These are phyloP conservation scores for Linnemannia schmuckeri DNA, from an alignment of 192 early-diverging fungal genomes.

Conservation along the genomic window DNA sequence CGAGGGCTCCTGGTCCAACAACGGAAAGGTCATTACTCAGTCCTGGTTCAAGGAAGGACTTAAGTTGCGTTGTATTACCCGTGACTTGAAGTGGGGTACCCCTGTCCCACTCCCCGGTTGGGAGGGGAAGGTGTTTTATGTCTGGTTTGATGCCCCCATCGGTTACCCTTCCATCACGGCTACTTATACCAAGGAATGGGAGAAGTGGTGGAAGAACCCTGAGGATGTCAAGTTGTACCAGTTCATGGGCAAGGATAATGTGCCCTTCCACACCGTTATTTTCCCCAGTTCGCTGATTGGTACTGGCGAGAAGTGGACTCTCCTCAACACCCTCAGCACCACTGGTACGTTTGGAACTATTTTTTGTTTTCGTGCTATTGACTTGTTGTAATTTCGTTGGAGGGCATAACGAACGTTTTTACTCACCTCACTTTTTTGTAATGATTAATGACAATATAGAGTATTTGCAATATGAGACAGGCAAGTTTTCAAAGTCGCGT, in stretches of 20 bases:
- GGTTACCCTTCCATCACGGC: conserved; percentile 99
- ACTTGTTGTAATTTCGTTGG: conserved; percentile 9
- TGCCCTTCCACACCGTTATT: conserved; percentile 98
- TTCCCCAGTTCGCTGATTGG: conserved; percentile 93
- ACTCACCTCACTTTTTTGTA: background rate
- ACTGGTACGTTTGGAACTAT: conserved; percentile 71
- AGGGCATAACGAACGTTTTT: background rate
- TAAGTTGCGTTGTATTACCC: conserved; percentile 94
- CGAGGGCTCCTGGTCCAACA: conserved; percentile 90
- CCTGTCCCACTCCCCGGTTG: conserved; percentile 89
- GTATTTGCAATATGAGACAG: conserved; percentile 96
- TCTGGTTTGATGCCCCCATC: conserved; percentile 99
- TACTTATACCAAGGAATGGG: conserved; percentile 93
- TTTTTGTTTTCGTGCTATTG: background rate
- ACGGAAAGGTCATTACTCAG: conserved; percentile 89
- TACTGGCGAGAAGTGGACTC: conserved; percentile 91
- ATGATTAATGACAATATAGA: conserved; percentile 63
- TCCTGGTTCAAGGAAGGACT: conserved; percentile 96
- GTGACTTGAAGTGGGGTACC: conserved; percentile 99
- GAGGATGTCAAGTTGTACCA: conserved; percentile 96
- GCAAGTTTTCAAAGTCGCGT: conserved; percentile 97
- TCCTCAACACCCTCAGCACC: conserved; percentile 92
- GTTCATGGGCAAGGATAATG: conserved; percentile 99
- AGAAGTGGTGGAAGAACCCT: conserved; percentile 99
- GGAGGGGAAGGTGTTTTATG: conserved; percentile 97